Conservation (phyloP, 2,329 filamentous ascomycete species). For the Aspergillus awamori region DNA sequence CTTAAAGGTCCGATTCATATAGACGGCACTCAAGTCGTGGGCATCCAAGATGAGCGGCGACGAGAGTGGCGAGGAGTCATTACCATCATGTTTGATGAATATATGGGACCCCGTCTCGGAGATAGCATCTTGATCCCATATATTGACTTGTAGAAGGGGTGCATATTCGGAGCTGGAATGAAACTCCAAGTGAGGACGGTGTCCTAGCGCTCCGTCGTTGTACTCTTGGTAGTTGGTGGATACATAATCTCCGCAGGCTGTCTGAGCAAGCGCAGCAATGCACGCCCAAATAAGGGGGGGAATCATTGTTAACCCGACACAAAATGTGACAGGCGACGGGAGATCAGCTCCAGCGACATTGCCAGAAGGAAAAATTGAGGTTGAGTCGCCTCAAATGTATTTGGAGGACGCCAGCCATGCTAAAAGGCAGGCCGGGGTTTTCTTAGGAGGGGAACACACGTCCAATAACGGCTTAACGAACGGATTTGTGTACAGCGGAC, state of each 20-base stretch:
- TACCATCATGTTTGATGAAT: conserved; percentile 15
- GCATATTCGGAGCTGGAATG: conserved; percentile 13
- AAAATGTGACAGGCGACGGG: neutral
- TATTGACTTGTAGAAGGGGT: conserved; percentile 12
- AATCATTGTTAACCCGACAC: conserved; percentile 1
- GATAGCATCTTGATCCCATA: conserved; percentile 8
- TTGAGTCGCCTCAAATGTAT: neutral
- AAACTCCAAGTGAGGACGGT: conserved; percentile 14
- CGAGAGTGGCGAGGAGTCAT: conserved; percentile 10
- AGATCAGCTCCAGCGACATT: neutral
- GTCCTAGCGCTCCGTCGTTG: conserved; percentile 10
- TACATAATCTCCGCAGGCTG: conserved; percentile 1
- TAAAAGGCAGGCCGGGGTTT: neutral
- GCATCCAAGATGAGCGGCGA: conserved; percentile 14
- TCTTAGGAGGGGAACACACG: neutral
- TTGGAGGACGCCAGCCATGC: neutral
- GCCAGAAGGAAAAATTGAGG: neutral
- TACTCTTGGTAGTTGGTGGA: conserved; percentile 7
- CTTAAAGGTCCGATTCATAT: conserved; percentile 12
- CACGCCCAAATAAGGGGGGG: conserved; percentile 4
- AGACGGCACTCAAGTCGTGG: conserved; percentile 13
- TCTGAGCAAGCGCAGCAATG: neutral
- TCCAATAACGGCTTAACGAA: neutral
- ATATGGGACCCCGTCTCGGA: conserved; percentile 13
- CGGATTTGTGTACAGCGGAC: neutral